Evolutionary conservation across 805 yeast genomes (phyloP).

Genomic region (Candida wancherniae): DNA sequence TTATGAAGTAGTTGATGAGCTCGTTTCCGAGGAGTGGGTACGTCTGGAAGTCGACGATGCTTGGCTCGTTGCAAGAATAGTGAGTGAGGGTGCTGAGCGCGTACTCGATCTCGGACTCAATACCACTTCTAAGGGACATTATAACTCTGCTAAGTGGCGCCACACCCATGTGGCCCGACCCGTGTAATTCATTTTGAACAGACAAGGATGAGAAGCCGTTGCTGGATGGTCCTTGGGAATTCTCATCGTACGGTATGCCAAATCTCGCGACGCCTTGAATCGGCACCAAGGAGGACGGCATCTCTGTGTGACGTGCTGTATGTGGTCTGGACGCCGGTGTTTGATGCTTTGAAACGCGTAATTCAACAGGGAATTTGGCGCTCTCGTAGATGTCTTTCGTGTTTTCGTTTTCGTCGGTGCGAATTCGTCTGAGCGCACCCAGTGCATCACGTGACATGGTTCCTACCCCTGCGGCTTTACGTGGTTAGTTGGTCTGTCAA

Average conservation of each 20-base stretch:
- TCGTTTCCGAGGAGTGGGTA: slow-evolving; percentile 41
- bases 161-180: slow-evolving; percentile 47
- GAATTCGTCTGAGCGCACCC: too few species aligned
- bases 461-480: too few species aligned
- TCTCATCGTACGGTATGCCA: slow-evolving; percentile 10
- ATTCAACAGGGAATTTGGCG: too few species aligned
- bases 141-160: slow-evolving; percentile 61
- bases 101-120: slow-evolving; percentile 67
- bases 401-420: too few species aligned
- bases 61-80: slow-evolving; percentile 48
- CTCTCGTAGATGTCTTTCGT: too few species aligned
- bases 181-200: slow-evolving; percentile 17
- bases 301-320: too few species aligned
- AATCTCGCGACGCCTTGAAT: slow-evolving; percentile 14
- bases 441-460: too few species aligned
- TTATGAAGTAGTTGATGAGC: slow-evolving; percentile 31
- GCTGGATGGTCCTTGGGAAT: too few species aligned
- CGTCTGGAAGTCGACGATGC: slow-evolving; percentile 42
- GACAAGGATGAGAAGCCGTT: too few species aligned
- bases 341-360: too few species aligned
- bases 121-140: slow-evolving; percentile 63
- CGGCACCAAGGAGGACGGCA: slow-evolving; percentile 16
- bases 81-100: slow-evolving; percentile 53
- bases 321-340: too few species aligned
- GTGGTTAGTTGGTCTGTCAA: too few species aligned